A percentile compares a stretch with the other conserved stretches of the same genome.
Conservation (phyloP, 148 eudicot species). For the Selenicereus undatus region DNA sequence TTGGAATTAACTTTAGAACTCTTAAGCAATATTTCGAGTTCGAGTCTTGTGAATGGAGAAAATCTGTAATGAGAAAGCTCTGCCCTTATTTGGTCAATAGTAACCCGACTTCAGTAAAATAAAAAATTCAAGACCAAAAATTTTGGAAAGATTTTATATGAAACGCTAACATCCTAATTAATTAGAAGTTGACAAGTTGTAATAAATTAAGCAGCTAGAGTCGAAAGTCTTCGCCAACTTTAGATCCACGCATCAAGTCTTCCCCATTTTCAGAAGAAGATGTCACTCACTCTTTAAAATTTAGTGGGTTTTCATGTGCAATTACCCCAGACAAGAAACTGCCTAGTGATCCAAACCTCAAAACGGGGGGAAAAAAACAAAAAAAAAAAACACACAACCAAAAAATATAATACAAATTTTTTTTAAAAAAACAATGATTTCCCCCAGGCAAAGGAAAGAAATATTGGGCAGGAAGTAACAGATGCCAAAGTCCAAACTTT, state of each 20-base stretch:
- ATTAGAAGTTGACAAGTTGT: no score
- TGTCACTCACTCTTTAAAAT: neutral
- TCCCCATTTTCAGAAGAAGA: neutral
- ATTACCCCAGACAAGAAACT: slow-evolving; percentile 5
- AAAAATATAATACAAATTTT: neutral
- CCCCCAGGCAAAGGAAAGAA: neutral
- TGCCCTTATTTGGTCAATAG: no score
- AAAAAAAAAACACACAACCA: neutral
- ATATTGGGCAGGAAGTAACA: neutral
- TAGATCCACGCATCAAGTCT: neutral
- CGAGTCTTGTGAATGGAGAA: no score
- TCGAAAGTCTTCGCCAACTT: neutral
- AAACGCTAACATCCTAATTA: no score
- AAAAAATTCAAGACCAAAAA: no score
- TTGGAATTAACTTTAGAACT: no score
- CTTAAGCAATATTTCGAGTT: no score
- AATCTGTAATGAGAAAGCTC: no score
- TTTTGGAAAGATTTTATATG: no score
- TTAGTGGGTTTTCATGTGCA: neutral
- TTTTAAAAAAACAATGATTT: neutral
- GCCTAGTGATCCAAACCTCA: neutral
- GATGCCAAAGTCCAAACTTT: slow-evolving; percentile 5
- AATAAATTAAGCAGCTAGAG: no score
- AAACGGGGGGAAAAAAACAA: no score
- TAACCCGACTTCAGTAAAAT: no score